These are phyloP conservation scores for Debaryomyces sp. DNA, from an alignment of 1,139 yeast genomes.

Conservation along the genomic window DNA sequence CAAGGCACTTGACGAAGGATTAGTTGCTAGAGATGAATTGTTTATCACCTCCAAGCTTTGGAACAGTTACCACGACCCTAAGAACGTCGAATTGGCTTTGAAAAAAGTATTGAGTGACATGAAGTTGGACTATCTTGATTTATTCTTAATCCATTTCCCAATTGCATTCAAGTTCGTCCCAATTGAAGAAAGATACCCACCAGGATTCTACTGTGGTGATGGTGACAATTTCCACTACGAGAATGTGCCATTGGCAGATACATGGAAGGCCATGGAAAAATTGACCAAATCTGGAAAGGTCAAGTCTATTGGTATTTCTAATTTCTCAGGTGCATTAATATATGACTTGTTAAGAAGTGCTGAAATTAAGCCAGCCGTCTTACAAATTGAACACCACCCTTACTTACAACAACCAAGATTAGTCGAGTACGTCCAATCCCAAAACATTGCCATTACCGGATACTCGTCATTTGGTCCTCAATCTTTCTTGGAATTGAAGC, in stretches of 20 bases:
- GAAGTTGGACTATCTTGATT: constrained; percentile 68
- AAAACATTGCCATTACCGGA: constrained; percentile 73
- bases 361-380: constrained; percentile 72
- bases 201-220: constrained; percentile 69
- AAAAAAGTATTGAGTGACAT: constrained; percentile 65
- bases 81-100: constrained; percentile 58
- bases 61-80: constrained; percentile 75
- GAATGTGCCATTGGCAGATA: constrained; percentile 71
- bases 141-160: constrained; percentile 82
- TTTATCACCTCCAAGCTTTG: constrained; percentile 79
- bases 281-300: constrained; percentile 61
- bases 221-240: constrained; percentile 61
- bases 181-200: constrained; percentile 73
- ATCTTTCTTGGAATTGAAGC: constrained; percentile 62
- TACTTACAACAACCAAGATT: constrained; percentile 77
- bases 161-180: constrained; percentile 74
- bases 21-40: constrained; percentile 72
- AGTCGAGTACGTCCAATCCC: constrained; percentile 60
- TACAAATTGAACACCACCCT: constrained; percentile 93
- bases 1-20: constrained; percentile 64
- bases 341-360: constrained; percentile 75
- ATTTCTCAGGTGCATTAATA: constrained; percentile 70
- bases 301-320: constrained; percentile 81
- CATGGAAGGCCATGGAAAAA: constrained; percentile 79
- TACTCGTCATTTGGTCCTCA: constrained; percentile 88